A percentile compares a stretch with the other conserved stretches of the same genome.
These are phyloP conservation scores for Zea mays DNA, from an alignment of 176 grass and related monocot species.

Conservation along the genomic window DNA sequence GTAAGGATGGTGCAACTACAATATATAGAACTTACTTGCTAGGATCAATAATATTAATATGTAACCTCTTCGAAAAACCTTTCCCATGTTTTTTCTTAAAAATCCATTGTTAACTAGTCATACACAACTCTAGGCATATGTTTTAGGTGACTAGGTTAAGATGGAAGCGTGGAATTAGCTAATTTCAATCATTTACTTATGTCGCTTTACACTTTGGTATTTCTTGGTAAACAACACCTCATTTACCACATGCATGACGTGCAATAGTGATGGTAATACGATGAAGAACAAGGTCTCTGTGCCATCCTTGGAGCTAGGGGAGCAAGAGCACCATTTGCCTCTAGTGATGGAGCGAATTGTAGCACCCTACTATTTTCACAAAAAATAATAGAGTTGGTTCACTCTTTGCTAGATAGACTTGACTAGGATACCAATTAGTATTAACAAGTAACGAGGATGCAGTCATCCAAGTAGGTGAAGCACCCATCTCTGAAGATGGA, in stretches of 20 bases:
- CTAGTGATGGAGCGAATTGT: too few species aligned
- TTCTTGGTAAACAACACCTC: not conserved
- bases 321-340: not conserved
- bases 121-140: not conserved
- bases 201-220: not conserved
- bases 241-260: not conserved
- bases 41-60: too few species aligned
- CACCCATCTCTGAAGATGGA: too few species aligned
- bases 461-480: not conserved
- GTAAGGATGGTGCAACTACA: too few species aligned
- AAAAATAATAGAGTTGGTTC: not conserved
- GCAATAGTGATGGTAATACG: not conserved
- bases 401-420: not conserved
- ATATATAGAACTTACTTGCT: too few species aligned
- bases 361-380: too few species aligned
- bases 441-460: not conserved
- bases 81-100: too few species aligned
- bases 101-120: too few species aligned
- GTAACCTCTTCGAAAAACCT: too few species aligned
- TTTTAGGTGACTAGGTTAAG: not conserved
- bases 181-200: not conserved
- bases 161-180: not conserved
- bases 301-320: not conserved
- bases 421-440: not conserved
- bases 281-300: not conserved